These are phyloP conservation scores for Corrigiola litoralis DNA, from an alignment of 179 eudicot genomes.

Conservation along the genomic window DNA sequence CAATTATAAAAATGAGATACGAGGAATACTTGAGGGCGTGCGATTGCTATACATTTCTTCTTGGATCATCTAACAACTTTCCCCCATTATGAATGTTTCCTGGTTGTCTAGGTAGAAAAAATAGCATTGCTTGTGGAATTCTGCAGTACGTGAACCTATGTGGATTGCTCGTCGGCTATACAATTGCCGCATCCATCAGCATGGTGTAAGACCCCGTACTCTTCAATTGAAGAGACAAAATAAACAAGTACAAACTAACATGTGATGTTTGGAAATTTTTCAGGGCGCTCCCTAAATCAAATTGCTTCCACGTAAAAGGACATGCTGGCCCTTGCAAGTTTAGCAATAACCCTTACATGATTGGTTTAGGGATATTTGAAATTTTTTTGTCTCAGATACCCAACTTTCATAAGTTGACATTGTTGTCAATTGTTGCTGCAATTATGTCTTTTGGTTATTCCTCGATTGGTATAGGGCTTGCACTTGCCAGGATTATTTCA, in stretches of 20 bases:
- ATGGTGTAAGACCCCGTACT: slow-evolving; percentile 74
- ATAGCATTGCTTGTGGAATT: too few species aligned
- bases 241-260: too few species aligned
- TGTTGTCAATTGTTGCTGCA: slow-evolving; percentile 54
- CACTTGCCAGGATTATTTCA: slow-evolving; percentile 50
- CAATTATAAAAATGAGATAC: too few species aligned
- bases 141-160: too few species aligned
- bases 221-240: too few species aligned
- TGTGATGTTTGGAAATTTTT: neutral
- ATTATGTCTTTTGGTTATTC: slow-evolving; percentile 62
- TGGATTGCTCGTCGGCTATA: too few species aligned
- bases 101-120: too few species aligned
- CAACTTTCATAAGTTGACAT: slow-evolving; percentile 43
- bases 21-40: too few species aligned
- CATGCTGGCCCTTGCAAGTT: slow-evolving; percentile 29
- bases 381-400: slow-evolving; percentile 43
- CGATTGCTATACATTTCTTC: too few species aligned
- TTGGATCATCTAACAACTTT: too few species aligned
- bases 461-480: slow-evolving; percentile 56
- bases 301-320: slow-evolving; percentile 37
- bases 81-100: too few species aligned
- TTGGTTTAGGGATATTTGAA: slow-evolving; percentile 38
- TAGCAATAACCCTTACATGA: slow-evolving; percentile 32
- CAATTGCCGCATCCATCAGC: slow-evolving; percentile 58
- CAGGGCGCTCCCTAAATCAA: slow-evolving; percentile 39